Conservation (phyloP, 2,329 filamentous ascomycete species). For the Fusarium praegraminearum region DNA sequence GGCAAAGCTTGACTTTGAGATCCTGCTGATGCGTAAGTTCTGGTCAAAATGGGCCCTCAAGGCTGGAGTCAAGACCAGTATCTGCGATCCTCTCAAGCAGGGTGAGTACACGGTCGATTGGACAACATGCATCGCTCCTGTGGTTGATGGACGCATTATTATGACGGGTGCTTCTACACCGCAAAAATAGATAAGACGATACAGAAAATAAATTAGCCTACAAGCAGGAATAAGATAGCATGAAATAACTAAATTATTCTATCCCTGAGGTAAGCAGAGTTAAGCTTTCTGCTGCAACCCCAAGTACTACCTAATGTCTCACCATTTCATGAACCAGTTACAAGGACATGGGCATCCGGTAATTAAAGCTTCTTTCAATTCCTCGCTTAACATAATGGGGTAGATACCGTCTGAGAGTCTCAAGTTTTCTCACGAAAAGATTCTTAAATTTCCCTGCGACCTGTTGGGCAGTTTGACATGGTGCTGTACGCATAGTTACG, state of each 20-base stretch:
- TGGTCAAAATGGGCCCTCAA: conserved; percentile 79
- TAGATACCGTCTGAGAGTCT: not conserved
- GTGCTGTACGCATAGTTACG: not conserved
- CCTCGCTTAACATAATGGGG: not conserved
- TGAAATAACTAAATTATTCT: not conserved
- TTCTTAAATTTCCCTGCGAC: not conserved
- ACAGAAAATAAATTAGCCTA: not conserved
- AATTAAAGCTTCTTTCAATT: not conserved
- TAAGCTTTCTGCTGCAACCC: not conserved
- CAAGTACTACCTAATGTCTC: not conserved
- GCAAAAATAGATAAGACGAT: conserved; percentile 4
- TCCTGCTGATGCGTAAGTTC: conserved; percentile 75
- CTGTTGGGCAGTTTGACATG: not conserved
- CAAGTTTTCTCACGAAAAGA: not conserved
- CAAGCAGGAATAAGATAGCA: not conserved
- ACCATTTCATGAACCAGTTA: not conserved
- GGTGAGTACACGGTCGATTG: conserved; percentile 75
- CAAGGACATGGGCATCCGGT: conserved; percentile 1
- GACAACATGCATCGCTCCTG: conserved; percentile 84
- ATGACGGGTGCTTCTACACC: conserved; percentile 53
- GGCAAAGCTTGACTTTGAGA: conserved; percentile 63
- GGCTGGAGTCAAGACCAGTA: conserved; percentile 69
- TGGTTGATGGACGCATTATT: conserved; percentile 79
- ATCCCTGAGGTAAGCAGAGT: not conserved
- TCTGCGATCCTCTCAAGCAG: conserved; percentile 68